phyloP scores from a whole-genome alignment of 2,329 filamentous ascomycete genomes.

The Diaporthe longicolla region DNA sequence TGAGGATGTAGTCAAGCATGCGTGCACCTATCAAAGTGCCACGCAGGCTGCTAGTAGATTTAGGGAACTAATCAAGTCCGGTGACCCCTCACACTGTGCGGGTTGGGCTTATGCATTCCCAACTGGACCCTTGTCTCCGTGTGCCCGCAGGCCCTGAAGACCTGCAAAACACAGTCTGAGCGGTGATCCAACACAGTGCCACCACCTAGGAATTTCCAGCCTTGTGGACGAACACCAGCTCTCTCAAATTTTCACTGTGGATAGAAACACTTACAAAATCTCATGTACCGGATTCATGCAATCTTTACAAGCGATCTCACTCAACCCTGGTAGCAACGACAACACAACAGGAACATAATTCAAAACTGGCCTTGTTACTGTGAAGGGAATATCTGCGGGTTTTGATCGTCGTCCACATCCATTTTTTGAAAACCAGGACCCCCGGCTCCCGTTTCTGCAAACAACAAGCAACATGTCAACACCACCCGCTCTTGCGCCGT shows the following conservation, averaged over 20 bases:
- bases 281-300: background rate
- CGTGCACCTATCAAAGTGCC: background rate
- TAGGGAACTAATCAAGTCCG: background rate
- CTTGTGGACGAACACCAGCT: background rate
- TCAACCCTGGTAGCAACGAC: background rate
- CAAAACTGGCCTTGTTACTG: background rate
- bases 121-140: background rate
- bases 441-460: background rate
- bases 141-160: background rate
- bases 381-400: background rate
- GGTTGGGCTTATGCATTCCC: background rate
- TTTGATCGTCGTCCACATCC: background rate
- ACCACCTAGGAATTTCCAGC: background rate
- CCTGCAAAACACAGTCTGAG: background rate
- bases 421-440: background rate
- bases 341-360: background rate
- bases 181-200: background rate
- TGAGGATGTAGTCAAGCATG: background rate
- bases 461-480: conserved; percentile 20
- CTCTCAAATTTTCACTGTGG: conserved; percentile 31
- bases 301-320: background rate
- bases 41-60: background rate
- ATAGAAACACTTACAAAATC: conserved; percentile 15
- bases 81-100: background rate
- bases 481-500: conserved; percentile 29